Evolutionary conservation across 768 basidiomycete species (phyloP).

Genomic region (Russula sp.): DNA sequence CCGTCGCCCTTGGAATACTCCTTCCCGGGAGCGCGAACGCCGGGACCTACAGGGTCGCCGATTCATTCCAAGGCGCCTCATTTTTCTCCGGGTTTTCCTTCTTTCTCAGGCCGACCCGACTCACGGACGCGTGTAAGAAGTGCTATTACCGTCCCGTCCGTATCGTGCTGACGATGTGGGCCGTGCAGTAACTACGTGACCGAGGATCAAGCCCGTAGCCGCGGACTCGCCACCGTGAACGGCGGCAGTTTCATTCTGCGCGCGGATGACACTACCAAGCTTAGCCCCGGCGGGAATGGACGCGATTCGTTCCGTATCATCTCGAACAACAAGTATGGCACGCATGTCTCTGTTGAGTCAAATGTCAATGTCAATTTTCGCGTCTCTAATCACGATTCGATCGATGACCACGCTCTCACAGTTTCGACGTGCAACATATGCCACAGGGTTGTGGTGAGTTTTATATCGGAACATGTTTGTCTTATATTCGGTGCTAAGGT

Average conservation of each 20-base stretch:
- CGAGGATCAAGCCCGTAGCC: constrained; percentile 46
- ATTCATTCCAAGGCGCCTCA: constrained; percentile 45
- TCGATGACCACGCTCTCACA: constrained; percentile 19
- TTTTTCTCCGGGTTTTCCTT: constrained; percentile 54
- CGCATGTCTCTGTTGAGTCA: constrained; percentile 51
- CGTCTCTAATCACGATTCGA: not conserved
- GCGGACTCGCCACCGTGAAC: constrained; percentile 57
- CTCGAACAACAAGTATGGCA: constrained; percentile 52
- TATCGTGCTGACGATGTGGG: not conserved
- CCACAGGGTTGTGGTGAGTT: constrained; percentile 54
- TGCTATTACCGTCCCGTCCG: not conserved
- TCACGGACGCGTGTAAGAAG: constrained; percentile 59
- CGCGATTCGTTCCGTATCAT: constrained; percentile 56
- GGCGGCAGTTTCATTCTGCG: constrained; percentile 54
- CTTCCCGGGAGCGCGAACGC: constrained; percentile 42
- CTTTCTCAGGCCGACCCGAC: constrained; percentile 56
- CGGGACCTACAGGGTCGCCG: constrained; percentile 47
- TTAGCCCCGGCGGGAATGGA: constrained; percentile 51
- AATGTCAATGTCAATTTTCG: not conserved
- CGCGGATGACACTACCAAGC: constrained; percentile 49
- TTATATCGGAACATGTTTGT: constrained; percentile 20
- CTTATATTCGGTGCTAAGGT: constrained; percentile 2
- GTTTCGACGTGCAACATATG: constrained; percentile 56
- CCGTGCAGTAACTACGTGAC: constrained; percentile 43
- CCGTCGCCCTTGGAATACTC: constrained; percentile 4